Evolutionary conservation across 2,329 filamentous ascomycete genomes (phyloP), one percentile per base, ranked within the genome.

Genomic region (Bipolaris cookei): DNA sequence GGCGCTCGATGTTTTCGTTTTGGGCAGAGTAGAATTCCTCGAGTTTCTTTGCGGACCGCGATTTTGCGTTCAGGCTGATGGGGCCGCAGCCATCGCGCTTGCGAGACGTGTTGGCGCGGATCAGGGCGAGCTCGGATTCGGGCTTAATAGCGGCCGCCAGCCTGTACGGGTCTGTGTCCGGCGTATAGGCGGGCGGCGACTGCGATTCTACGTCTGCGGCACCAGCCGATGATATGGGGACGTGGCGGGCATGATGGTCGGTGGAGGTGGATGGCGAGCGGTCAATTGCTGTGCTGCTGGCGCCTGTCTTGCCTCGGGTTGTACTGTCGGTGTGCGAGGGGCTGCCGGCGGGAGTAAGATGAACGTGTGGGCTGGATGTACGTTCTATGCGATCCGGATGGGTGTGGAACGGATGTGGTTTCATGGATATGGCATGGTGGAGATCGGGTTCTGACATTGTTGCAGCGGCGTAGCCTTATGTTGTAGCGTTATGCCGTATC

Each of bases 1-100:
- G 85, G 10, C 91, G 87, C 79, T 97, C 87, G 65, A 99, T 99
- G 68, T 91, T 93, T 75, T 93, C 91, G 74, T 99, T 99, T 74
- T 99, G 94, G 28, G 84, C 83, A 74, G 91, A 86, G 82, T 98
- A 98, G 80, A 97, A 98, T 48, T 86, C 85, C 69, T 90, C 84
- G 14, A 98, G 75, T 69, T 85, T 88, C 63, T 80, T 82, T 13
- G 83, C 76, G 63, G 77, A 70, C 62, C 76, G 59, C n/a, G 74
- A 76, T 30, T 73, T 77, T 56, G 77, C 78, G 62, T 76, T 77
- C 41, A 78, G 74, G 45, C 72, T 73, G 13, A 82, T 69, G 10
- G 81, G 78, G 2, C 77, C 76, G 70, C 70, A 81, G 58, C 80
- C 82, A 69, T 84, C 83, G 48, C 91, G 88, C 79, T 93, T 94